phyloP scores from a whole-genome alignment of 2,329 filamentous ascomycete species.

The Sphaerulina vaccinii region DNA sequence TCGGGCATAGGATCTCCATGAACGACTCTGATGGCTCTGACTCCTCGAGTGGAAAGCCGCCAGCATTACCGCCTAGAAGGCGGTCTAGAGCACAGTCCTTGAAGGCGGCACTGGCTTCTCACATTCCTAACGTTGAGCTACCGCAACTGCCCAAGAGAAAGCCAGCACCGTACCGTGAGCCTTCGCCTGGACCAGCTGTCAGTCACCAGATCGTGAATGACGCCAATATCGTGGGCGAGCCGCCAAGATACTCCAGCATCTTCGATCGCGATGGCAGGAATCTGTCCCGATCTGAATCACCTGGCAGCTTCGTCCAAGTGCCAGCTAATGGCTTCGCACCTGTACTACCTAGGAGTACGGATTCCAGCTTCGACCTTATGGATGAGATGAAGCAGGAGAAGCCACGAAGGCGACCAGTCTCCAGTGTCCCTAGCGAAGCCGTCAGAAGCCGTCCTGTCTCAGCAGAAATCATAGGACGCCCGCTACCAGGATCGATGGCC shows the following conservation, averaged over 20 bases:
- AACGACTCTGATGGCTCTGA: constrained; percentile 41
- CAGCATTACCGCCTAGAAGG: constrained; percentile 42
- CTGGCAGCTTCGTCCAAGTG: constrained; percentile 41
- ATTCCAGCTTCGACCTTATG: constrained; percentile 14
- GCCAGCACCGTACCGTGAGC: constrained; percentile 43
- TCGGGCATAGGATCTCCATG: constrained; percentile 45
- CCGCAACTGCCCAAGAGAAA: constrained; percentile 37
- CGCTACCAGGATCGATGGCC: not conserved
- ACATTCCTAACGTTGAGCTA: constrained; percentile 22
- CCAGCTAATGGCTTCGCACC: constrained; percentile 44
- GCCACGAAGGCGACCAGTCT: constrained; percentile 3
- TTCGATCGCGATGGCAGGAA: constrained; percentile 39
- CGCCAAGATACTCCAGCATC: constrained; percentile 47
- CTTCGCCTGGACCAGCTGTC: constrained; percentile 21
- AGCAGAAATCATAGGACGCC: not conserved
- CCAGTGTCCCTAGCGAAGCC: not conserved
- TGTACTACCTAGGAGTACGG: constrained; percentile 29
- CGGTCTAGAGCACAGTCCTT: constrained; percentile 23
- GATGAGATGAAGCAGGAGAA: constrained; percentile 7
- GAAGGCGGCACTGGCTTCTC: constrained; percentile 22
- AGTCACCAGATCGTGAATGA: constrained; percentile 8
- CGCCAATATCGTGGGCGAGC: constrained; percentile 40
- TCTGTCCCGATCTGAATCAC: constrained; percentile 38
- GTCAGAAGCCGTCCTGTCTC: constrained; percentile 2
- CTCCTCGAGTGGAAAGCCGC: constrained; percentile 23